Percentiles rank a stretch among this genome's conserved stretches.
phyloP scores from a whole-genome alignment of 2,329 filamentous ascomycete genomes.

The Lomentospora prolificans region DNA sequence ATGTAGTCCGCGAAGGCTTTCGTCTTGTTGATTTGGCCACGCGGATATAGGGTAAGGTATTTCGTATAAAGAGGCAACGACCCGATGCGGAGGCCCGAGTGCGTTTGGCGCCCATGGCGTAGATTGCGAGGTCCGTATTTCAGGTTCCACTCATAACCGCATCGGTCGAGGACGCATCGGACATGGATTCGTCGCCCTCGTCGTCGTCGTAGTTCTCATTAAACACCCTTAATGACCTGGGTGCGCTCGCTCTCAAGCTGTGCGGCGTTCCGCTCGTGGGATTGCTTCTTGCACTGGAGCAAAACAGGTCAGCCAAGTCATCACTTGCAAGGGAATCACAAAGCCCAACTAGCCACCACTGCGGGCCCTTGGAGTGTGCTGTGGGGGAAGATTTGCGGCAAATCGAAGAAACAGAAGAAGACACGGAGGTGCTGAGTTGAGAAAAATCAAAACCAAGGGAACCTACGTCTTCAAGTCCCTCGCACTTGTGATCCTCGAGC shows the following conservation, averaged over 20 bases:
- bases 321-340: constrained; percentile 21
- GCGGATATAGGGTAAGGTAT: background rate
- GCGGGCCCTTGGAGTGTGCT: constrained; percentile 17
- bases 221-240: constrained; percentile 86
- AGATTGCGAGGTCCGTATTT: background rate
- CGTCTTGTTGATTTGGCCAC: background rate
- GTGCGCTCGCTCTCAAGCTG: constrained; percentile 90
- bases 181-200: background rate
- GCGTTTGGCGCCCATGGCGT: background rate
- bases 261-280: constrained; percentile 85
- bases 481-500: constrained; percentile 89
- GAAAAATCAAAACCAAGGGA: constrained; percentile 10
- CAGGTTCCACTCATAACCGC: background rate
- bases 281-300: constrained; percentile 82
- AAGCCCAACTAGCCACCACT: constrained; percentile 31
- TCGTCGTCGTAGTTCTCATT: constrained; percentile 20
- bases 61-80: background rate
- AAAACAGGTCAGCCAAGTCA: constrained; percentile 25
- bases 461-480: constrained; percentile 76
- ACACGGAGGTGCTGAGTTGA: background rate
- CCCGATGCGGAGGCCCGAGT: background rate
- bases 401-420: constrained; percentile 13
- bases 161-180: background rate
- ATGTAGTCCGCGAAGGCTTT: background rate
- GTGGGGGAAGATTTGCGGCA: background rate